These are phyloP conservation scores for Phyllosticta citrichinensis DNA, from an alignment of 2,329 filamentous ascomycete genomes.

Conservation along the genomic window DNA sequence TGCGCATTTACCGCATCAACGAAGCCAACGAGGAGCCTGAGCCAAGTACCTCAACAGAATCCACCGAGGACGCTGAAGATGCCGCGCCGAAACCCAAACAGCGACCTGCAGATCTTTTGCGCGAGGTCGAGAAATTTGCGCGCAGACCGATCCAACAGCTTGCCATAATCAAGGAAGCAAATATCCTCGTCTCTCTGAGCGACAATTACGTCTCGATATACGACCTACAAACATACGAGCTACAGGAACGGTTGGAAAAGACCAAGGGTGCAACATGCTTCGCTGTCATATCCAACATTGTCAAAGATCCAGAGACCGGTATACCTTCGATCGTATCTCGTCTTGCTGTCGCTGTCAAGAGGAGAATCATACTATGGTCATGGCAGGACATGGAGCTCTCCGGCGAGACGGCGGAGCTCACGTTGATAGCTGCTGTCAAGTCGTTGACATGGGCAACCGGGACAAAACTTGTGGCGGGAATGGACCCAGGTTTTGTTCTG, in stretches of 20 bases:
- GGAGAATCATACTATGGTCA: conserved; percentile 80
- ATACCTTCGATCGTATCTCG: conserved; percentile 90
- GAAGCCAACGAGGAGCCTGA: conserved; percentile 42
- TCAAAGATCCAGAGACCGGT: conserved; percentile 75
- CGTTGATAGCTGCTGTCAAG: conserved; percentile 72
- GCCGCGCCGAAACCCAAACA: conserved; percentile 25
- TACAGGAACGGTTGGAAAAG: conserved; percentile 68
- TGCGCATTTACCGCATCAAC: conserved; percentile 88
- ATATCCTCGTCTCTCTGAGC: conserved; percentile 79
- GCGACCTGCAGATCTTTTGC: conserved; percentile 65
- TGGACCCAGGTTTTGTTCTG: conserved; percentile 84
- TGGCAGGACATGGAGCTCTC: conserved; percentile 92
- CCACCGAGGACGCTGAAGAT: conserved; percentile 30
- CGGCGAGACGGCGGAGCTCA: conserved; percentile 63
- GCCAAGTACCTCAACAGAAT: conserved; percentile 28
- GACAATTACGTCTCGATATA: conserved; percentile 84
- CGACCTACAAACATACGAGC: conserved; percentile 74
- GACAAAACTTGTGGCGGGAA: conserved; percentile 76
- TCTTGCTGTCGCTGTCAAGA: conserved; percentile 85
- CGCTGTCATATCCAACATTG: conserved; percentile 89
- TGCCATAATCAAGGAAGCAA: conserved; percentile 90
- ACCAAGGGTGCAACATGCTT: conserved; percentile 87
- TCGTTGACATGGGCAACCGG: conserved; percentile 86
- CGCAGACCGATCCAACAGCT: conserved; percentile 84
- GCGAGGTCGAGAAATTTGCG: conserved; percentile 92